Evolutionary conservation across 257 asterid genomes (phyloP).

Genomic region (Scutellaria galericulata): DNA sequence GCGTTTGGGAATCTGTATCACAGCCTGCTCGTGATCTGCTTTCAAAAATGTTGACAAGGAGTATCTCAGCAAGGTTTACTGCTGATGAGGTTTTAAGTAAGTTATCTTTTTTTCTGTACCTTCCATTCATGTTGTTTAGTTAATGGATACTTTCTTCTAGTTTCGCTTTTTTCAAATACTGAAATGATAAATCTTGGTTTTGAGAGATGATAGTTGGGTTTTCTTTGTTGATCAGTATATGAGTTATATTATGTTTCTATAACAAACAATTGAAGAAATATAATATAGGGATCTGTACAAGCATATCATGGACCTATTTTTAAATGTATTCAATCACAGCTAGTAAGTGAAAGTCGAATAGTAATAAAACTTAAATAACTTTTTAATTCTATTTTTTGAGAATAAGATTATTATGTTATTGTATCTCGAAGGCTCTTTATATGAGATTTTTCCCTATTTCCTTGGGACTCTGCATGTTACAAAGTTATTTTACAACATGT

Average conservation of each 20-base stretch:
- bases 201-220: background rate
- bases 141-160: slow-evolving; percentile 9
- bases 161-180: background rate
- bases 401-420: too few relatives aligned
- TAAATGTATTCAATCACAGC: background rate
- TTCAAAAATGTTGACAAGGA: slow-evolving; percentile 70
- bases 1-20: slow-evolving; percentile 71
- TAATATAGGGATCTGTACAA: background rate
- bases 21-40: slow-evolving; percentile 80
- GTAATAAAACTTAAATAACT: background rate
- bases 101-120: slow-evolving; percentile 40
- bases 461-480: too few relatives aligned
- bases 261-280: background rate
- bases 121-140: background rate
- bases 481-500: too few relatives aligned
- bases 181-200: background rate
- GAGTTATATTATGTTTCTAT: background rate
- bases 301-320: background rate
- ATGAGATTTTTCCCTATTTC: too few relatives aligned
- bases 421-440: too few relatives aligned
- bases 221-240: slow-evolving; percentile 2
- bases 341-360: background rate
- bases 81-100: slow-evolving; percentile 80
- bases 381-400: background rate
- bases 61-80: slow-evolving; percentile 58